Conservation (phyloP, 345 rosid genomes). For the Leavenworthia alabamica region DNA sequence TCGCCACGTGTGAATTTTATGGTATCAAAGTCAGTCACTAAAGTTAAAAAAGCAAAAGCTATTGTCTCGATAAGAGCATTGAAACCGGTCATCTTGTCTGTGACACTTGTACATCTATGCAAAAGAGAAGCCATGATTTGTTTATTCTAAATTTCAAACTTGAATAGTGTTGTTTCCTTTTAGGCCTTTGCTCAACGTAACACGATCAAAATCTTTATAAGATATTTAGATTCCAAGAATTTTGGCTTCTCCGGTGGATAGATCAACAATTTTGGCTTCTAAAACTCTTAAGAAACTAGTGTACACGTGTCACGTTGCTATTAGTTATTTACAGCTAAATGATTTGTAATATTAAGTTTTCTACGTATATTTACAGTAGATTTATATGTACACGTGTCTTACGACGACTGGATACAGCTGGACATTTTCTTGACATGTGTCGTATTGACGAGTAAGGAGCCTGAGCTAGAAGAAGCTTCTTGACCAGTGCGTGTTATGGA, state of each 20-base stretch:
- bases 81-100: constrained; percentile 26
- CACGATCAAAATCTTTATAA: too few relatives aligned
- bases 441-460: background rate
- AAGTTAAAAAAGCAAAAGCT: background rate
- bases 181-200: too few relatives aligned
- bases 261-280: constrained; percentile 85
- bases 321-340: background rate
- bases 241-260: constrained; percentile 50
- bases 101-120: constrained; percentile 20
- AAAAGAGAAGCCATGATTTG: background rate
- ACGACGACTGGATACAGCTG: background rate
- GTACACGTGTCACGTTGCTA: background rate
- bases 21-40: constrained; percentile 13
- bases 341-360: background rate
- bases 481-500: background rate
- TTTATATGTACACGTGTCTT: constrained; percentile 7
- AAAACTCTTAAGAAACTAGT: constrained; percentile 31
- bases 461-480: background rate
- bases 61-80: constrained; percentile 6
- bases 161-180: background rate
- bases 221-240: background rate
- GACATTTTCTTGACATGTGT: background rate
- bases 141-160: background rate
- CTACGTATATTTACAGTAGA: background rate
- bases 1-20: constrained; percentile 9